A percentile compares a stretch with the other conserved stretches of the same genome.
Conservation (phyloP, 2,329 filamentous ascomycete species). For the Exophiala bonariae region DNA sequence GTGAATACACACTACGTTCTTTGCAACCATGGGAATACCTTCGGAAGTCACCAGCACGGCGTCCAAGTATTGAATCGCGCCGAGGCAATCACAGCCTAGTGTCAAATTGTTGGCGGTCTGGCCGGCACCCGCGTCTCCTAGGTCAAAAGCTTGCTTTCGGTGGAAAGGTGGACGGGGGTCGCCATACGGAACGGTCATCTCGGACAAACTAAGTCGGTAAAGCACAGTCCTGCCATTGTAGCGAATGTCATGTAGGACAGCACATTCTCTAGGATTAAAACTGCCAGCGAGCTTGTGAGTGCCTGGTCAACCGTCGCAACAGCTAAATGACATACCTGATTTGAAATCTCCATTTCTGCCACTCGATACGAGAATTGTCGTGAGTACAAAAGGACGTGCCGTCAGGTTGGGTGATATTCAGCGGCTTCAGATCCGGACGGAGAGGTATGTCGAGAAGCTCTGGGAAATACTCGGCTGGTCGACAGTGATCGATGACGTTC, state of each 20-base stretch:
- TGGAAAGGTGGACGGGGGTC: conserved; percentile 66
- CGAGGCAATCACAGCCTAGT: conserved; percentile 68
- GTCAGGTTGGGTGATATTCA: conserved; percentile 70
- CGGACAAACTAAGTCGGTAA: conserved; percentile 66
- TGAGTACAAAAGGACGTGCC: conserved; percentile 65
- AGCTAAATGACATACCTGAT: conserved; percentile 55
- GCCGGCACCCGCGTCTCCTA: conserved; percentile 68
- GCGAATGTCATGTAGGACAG: conserved; percentile 68
- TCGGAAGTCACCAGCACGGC: conserved; percentile 54
- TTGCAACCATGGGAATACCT: conserved; percentile 53
- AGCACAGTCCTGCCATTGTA: conserved; percentile 67
- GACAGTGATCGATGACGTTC: conserved; percentile 53
- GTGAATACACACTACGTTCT: conserved; percentile 67
- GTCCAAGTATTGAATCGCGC: conserved; percentile 66
- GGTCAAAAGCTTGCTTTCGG: conserved; percentile 70
- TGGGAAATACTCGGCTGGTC: conserved; percentile 51
- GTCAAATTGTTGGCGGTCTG: conserved; percentile 66
- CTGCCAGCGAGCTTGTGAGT: conserved; percentile 26
- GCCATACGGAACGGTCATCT: conserved; percentile 70
- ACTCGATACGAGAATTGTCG: conserved; percentile 50
- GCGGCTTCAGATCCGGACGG: conserved; percentile 62
- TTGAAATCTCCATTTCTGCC: conserved; percentile 70
- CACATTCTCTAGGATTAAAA: conserved; percentile 69
- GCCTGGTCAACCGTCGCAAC: not conserved
- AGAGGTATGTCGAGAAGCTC: conserved; percentile 50